Evolutionary conservation across 441 rosid genomes (phyloP), one percentile per base, ranked within the genome.

Genomic region (Brassica balearica): DNA sequence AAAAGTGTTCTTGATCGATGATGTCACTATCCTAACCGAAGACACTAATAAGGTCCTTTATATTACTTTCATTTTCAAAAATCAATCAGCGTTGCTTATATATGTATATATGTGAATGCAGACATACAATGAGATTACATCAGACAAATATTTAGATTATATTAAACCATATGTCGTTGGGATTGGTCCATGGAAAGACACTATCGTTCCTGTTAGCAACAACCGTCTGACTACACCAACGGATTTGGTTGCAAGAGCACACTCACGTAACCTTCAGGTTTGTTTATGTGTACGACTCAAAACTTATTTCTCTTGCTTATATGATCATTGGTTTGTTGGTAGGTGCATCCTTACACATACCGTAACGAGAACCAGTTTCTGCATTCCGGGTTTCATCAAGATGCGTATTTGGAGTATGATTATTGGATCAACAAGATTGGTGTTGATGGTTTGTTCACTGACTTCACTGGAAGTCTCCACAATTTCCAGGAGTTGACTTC

Each of bases 131-230:
- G 98, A 96, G 80, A 92, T 96, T 59, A 96, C 94, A 75, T 94
- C 98, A 2, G 97, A 96, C 72, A 53, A 61, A 23, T 96, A 91
- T 81, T 84, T 96, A 3, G 85, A 87, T 80, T 94, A 84, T 82
- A 89, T 96, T 34, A 91, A 89, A 79, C 84, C 86, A 1, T 94
- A 96, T 41, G 97, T 90, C 43, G 84, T 92, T 56, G 99, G 98
- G 17, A 91, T 96, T 22, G 99, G 98, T 76, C 98, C 98, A 8
- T 96, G 99, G 98, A 96, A 96, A 80, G 99, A 96, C 78, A 95
- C 99, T 3, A 65, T 95, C 48, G 97, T 92, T 79, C 95, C 97
- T 66, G 94, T 83, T 2, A 68, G 7, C 58, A 69, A 87, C 27
- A 87, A 93, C 69, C 86, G 89, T 81, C 70, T 87, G 80, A 87